Base-by-base conservation (phyloP, 768 basidiomycete species). In the Wakefieldia striispora region DNA sequence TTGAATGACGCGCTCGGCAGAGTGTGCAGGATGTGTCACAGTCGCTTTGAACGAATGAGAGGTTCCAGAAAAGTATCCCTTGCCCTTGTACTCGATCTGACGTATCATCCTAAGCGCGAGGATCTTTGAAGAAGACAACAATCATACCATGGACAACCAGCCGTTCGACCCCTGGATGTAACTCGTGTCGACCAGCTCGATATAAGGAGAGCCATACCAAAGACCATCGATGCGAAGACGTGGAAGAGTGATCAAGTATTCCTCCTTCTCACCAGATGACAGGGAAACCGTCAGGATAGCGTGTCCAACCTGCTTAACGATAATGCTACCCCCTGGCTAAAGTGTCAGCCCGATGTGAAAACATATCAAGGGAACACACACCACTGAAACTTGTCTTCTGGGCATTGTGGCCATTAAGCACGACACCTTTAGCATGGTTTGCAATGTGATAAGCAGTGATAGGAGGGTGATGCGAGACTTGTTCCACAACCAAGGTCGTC, bases 271-370 rank as follows among this genome's bases (percentile, higher is more conserved):
- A 3, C 82, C 84, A 6, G 72, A 69, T 3, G 82, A 75, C 13
- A 83, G 69, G 29, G 76, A 70, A 43, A 95, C 78, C 4, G 83
- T 88, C 26, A 99, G 74, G 23, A 88, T 71, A 1, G 94, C 95
- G 62, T 98, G 95, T 1, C 95, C 95, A 57, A 95, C 88, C 69
- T 99, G 95, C 70, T 90, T 93, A 45, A 99, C 95, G 69, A 82
- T 84, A 55, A 88, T 86, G 43, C 81, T 81, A 17, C 85, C 85
- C 53, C 75, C 83, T 84, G 60, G 39, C 26, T 19, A 35, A 26
- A 34, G 44, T 14, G 23, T 57, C 26, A 58, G 42, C 38, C 16
- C 42, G 21, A 33, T 17, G 48, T 17, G 33, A 14, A 37, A 39
- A 13, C 36, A 36, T n/a, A 34, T 31, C 43, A 33, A 26, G 37